These are phyloP conservation scores for Maudiozyma saulgeensis DNA, from an alignment of 805 yeast genomes.

Conservation along the genomic window DNA sequence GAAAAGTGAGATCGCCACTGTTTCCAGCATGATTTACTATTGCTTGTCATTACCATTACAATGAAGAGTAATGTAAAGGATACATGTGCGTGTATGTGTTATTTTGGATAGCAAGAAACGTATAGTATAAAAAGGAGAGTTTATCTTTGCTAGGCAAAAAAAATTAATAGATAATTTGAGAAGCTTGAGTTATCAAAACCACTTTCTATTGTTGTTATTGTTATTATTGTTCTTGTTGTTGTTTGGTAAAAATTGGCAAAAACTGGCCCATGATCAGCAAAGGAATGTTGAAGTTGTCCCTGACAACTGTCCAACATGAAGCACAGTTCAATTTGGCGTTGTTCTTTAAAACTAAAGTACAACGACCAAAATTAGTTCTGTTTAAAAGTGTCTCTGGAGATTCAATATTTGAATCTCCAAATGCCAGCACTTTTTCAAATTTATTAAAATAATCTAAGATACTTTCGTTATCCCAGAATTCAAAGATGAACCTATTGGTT, in stretches of 20 bases:
- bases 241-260: conserved; percentile 35
- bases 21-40: too few species aligned
- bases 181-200: neutral
- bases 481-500: conserved; percentile 61
- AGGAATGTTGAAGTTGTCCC: conserved; percentile 78
- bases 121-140: too few species aligned
- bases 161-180: neutral
- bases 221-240: neutral
- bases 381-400: neutral
- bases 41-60: too few species aligned
- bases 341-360: conserved; percentile 32
- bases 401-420: conserved; percentile 24
- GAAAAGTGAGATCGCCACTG: too few species aligned
- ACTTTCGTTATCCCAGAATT: conserved; percentile 72
- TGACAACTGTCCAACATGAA: conserved; percentile 75
- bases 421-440: conserved; percentile 57
- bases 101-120: neutral
- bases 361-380: conserved; percentile 23
- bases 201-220: conserved; percentile 2
- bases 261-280: conserved; percentile 78
- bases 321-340: conserved; percentile 49
- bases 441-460: conserved; percentile 63
- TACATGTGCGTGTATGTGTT: neutral
- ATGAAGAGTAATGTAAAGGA: neutral
- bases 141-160: neutral